A percentile compares a stretch with the other conserved stretches of the same genome.
phyloP scores from a whole-genome alignment of 805 yeast genomes.

The Ogataea degrootiae region DNA sequence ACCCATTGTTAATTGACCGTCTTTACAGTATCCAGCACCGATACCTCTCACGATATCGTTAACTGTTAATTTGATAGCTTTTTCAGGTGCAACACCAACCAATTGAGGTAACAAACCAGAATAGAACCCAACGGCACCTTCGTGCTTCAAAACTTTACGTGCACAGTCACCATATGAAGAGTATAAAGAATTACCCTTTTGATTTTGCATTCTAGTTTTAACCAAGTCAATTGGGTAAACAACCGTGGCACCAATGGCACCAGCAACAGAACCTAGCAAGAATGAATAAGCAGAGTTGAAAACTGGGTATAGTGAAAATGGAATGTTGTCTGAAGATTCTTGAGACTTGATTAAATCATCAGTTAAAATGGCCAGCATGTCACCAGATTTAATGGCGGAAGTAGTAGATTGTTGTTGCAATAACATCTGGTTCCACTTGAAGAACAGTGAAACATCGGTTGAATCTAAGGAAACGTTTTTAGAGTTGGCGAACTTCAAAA shows the following conservation, averaged over 20 bases:
- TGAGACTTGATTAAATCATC: constrained; percentile 50
- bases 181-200: constrained; percentile 66
- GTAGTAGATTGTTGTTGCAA: constrained; percentile 20
- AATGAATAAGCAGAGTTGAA: constrained; percentile 87
- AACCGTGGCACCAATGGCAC: constrained; percentile 96
- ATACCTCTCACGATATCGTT: constrained; percentile 80
- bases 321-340: constrained; percentile 36
- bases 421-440: constrained; percentile 31
- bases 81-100: constrained; percentile 97
- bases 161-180: constrained; percentile 84
- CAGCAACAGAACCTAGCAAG: constrained; percentile 88
- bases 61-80: constrained; percentile 92
- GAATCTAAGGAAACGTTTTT: constrained; percentile 10
- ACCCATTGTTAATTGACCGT: constrained; percentile 44
- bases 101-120: constrained; percentile 92
- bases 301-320: constrained; percentile 51
- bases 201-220: constrained; percentile 97
- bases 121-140: constrained; percentile 82
- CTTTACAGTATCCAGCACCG: constrained; percentile 48
- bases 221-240: constrained; percentile 96
- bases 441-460: constrained; percentile 29
- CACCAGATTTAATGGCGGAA: constrained; percentile 26
- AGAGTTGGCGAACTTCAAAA: constrained; percentile 22
- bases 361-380: constrained; percentile 38
- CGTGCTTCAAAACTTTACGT: constrained; percentile 64